Evolutionary conservation across 2,329 filamentous ascomycete species (phyloP).

Genomic region (Hortaea werneckii): DNA sequence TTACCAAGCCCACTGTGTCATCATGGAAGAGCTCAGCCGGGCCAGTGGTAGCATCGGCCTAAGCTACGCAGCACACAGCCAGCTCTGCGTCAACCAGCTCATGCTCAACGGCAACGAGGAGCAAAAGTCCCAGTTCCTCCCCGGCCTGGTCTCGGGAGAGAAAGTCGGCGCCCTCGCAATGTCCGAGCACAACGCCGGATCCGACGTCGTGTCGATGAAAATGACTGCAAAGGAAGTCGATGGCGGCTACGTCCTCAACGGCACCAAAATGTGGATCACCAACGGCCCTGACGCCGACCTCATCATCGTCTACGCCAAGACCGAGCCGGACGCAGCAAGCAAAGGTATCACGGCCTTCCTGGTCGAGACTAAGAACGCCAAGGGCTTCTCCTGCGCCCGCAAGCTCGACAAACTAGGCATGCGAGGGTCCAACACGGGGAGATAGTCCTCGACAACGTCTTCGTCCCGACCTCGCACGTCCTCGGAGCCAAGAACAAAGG

Average conservation of each 20-base stretch:
- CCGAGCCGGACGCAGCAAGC: conserved; percentile 63
- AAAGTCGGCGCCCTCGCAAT: conserved; percentile 84
- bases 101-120: conserved; percentile 72
- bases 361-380: conserved; percentile 55
- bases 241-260: conserved; percentile 76
- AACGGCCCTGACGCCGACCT: conserved; percentile 90
- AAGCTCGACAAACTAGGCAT: conserved; percentile 98
- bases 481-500: conserved; percentile 73
- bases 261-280: conserved; percentile 99
- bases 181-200: conserved; percentile 84
- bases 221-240: conserved; percentile 70
- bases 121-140: conserved; percentile 74
- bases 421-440: conserved; percentile 96
- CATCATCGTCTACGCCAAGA: conserved; percentile 96
- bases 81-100: conserved; percentile 93
- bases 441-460: conserved; percentile 80
- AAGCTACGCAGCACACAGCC: conserved; percentile 90
- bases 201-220: conserved; percentile 93
- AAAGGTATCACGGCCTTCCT: conserved; percentile 96
- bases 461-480: conserved; percentile 73
- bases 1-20: conserved; percentile 91
- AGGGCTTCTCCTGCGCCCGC: conserved; percentile 75
- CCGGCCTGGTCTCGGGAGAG: conserved; percentile 68
- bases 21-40: conserved; percentile 88
- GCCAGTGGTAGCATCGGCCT: conserved; percentile 72